These are phyloP conservation scores for Saturnispora mendoncae DNA, from an alignment of 805 yeast species.

Conservation along the genomic window DNA sequence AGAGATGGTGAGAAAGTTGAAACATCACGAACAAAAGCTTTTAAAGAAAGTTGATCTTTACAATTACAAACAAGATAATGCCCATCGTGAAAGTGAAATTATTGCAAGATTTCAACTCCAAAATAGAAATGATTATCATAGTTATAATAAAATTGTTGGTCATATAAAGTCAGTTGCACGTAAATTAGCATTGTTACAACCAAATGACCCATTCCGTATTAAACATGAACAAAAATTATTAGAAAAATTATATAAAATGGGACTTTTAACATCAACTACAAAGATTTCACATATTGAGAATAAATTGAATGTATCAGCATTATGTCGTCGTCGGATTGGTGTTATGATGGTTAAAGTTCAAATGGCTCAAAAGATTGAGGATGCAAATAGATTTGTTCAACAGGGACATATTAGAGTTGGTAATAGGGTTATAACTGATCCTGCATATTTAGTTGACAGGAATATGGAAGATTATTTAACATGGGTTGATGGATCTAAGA, in stretches of 20 bases:
- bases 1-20: conserved; percentile 86
- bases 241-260: conserved; percentile 85
- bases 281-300: conserved; percentile 90
- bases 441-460: conserved; percentile 88
- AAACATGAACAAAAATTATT: conserved; percentile 83
- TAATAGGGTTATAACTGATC: conserved; percentile 90
- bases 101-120: conserved; percentile 92
- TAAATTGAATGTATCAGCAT: conserved; percentile 82
- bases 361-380: conserved; percentile 84
- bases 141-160: conserved; percentile 90
- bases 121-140: conserved; percentile 91
- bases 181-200: conserved; percentile 72
- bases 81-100: conserved; percentile 93
- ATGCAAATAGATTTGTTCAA: conserved; percentile 86
- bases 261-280: conserved; percentile 76
- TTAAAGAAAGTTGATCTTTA: conserved; percentile 92
- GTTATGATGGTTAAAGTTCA: conserved; percentile 90
- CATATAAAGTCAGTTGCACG: conserved; percentile 81
- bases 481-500: conserved; percentile 96
- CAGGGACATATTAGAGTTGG: conserved; percentile 98
- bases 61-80: conserved; percentile 95
- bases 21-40: conserved; percentile 91
- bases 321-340: conserved; percentile 86
- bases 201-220: conserved; percentile 77
- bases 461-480: conserved; percentile 94